phyloP scores from a whole-genome alignment of 768 basidiomycete genomes.

The Amanita pseudoporphyria region DNA sequence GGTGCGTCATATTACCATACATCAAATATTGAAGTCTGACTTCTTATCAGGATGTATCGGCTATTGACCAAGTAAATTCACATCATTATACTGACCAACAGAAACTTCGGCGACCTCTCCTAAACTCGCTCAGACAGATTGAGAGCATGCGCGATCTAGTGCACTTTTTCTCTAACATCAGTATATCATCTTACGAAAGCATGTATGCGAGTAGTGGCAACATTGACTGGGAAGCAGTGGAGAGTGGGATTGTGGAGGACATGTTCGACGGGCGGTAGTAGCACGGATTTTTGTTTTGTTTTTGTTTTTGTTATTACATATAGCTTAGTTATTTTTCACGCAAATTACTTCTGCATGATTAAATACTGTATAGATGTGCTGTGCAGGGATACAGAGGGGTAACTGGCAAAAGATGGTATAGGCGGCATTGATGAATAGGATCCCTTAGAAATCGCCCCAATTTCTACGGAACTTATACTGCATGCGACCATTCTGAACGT shows the following conservation, averaged over 20 bases:
- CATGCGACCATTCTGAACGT: conserved; percentile 38
- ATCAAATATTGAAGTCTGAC: neutral
- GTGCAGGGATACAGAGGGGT: neutral
- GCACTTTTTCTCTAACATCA: conserved; percentile 88
- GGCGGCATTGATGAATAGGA: neutral
- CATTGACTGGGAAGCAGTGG: conserved; percentile 87
- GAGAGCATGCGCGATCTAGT: conserved; percentile 78
- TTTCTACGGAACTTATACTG: conserved; percentile 87
- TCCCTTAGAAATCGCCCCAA: conserved; percentile 77
- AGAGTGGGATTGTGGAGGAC: conserved; percentile 71
- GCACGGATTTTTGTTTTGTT: neutral
- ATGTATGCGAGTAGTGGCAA: conserved; percentile 75
- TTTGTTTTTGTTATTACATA: conserved; percentile 2
- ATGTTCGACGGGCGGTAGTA: conserved; percentile 80
- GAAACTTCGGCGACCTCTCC: conserved; percentile 62
- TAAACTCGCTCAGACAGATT: conserved; percentile 61
- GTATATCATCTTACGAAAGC: conserved; percentile 83
- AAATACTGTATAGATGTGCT: too few species aligned
- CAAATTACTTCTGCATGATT: neutral
- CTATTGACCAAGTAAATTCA: conserved; percentile 8
- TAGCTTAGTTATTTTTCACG: conserved; percentile 4
- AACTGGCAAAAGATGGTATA: neutral
- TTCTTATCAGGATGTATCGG: neutral
- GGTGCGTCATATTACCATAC: conserved; percentile 15
- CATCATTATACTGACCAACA: conserved; percentile 24